Percentiles rank a stretch among this genome's conserved stretches.
These are phyloP conservation scores for Geotrichum aggregatum DNA, from an alignment of 1,139 yeast species.

Conservation along the genomic window DNA sequence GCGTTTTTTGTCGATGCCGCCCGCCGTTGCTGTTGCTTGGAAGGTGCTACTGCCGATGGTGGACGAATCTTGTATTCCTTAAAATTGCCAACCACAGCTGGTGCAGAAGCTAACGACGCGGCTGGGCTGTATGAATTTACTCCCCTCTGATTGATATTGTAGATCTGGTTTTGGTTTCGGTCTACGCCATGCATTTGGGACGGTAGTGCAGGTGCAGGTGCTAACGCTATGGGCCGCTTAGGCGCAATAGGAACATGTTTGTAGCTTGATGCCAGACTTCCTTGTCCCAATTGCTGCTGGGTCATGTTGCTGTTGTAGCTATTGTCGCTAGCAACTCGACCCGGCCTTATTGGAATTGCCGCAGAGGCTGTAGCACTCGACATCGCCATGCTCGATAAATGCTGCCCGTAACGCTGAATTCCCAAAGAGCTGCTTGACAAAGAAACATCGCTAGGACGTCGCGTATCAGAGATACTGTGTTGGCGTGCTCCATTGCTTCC, in stretches of 20 bases:
- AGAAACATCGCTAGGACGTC: too few species aligned
- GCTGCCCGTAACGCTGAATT: not conserved
- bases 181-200: not conserved
- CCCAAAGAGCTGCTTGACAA: not conserved
- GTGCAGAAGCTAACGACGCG: not conserved
- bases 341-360: conserved; percentile 16
- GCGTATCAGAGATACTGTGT: not conserved
- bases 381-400: conserved; percentile 18
- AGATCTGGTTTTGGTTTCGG: not conserved
- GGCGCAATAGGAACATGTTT: conserved; percentile 21
- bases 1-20: not conserved
- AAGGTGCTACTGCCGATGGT: not conserved
- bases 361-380: conserved; percentile 19
- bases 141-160: too few species aligned
- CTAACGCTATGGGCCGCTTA: conserved; percentile 10
- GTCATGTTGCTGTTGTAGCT: too few species aligned
- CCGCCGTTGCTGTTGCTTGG: not conserved
- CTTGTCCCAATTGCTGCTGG: too few species aligned
- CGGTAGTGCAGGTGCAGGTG: conserved; percentile 9
- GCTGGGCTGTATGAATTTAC: too few species aligned
- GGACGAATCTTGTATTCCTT: conserved; percentile 12
- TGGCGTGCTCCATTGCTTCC: conserved; percentile 8
- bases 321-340: too few species aligned
- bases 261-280: not conserved
- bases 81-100: conserved; percentile 1